Conservation (phyloP, 257 asterid genomes). For the Coffea canephora region DNA sequence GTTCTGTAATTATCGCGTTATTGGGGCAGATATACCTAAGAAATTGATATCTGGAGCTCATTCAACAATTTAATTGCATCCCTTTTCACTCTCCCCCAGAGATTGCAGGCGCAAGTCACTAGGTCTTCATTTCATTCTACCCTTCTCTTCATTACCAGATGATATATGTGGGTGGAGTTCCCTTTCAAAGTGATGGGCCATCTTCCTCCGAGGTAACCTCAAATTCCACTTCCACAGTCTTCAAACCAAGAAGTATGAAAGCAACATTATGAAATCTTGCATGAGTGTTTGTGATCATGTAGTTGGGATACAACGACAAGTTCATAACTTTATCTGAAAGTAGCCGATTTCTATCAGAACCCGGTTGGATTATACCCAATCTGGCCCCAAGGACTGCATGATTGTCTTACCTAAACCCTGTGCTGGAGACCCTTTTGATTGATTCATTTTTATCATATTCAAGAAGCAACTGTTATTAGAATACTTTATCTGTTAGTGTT, state of each 20-base stretch:
- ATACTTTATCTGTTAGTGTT: too few relatives aligned
- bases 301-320: neutral
- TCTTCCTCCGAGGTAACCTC: slow-evolving; percentile 48
- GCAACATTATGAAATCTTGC: neutral
- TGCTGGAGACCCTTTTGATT: neutral
- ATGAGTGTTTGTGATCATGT: neutral
- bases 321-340: neutral
- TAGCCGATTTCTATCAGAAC: neutral
- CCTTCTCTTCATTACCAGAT: slow-evolving; percentile 26
- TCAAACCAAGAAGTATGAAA: neutral
- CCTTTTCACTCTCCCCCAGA: too few relatives aligned
- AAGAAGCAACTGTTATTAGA: neutral
- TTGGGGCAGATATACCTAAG: too few relatives aligned
- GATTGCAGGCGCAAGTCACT: neutral
- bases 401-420: neutral
- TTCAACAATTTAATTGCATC: too few relatives aligned
- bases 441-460: neutral
- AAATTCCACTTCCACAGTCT: neutral
- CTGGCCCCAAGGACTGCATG: neutral
- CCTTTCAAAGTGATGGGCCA: slow-evolving; percentile 35
- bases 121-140: neutral
- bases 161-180: slow-evolving; percentile 70
- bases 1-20: too few relatives aligned
- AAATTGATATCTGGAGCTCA: too few relatives aligned
- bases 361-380: neutral